Evolutionary conservation across 495 filamentous ascomycete species (phyloP).

Genomic region (Aspergillus indologenus): DNA sequence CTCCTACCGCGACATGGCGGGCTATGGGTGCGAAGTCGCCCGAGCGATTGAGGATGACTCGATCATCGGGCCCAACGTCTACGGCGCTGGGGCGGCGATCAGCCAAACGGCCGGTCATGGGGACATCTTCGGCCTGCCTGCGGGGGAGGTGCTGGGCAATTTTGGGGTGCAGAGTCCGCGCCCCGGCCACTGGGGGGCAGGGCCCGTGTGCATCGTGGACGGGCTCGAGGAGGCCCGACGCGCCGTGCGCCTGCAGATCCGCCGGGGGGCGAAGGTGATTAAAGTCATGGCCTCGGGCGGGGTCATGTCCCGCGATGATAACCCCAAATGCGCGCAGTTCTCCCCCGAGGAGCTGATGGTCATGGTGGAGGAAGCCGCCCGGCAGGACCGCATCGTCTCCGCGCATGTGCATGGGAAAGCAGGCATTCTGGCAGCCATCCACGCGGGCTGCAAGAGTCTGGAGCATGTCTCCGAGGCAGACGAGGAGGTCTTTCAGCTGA

Average conservation of each 20-base stretch:
- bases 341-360: background rate
- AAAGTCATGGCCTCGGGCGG: background rate
- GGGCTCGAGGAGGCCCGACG: background rate
- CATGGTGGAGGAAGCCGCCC: background rate
- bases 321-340: background rate
- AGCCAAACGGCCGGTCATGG: conserved; percentile 1
- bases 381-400: background rate
- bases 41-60: background rate
- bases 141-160: background rate
- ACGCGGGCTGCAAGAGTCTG: background rate
- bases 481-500: background rate
- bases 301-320: conserved; percentile 2
- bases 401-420: conserved; percentile 1
- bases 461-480: conserved; percentile 3
- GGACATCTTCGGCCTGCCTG: background rate
- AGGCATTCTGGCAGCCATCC: conserved; percentile 1
- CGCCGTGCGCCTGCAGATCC: conserved; percentile 1
- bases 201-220: background rate
- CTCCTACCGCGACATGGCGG: conserved; percentile 3
- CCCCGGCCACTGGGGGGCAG: background rate
- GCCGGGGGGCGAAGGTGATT: background rate
- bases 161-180: background rate
- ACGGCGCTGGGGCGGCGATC: background rate
- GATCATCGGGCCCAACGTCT: background rate
- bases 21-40: background rate